Conservation (phyloP, 805 yeast genomes). For the Wickerhamiella bombiphila region DNA sequence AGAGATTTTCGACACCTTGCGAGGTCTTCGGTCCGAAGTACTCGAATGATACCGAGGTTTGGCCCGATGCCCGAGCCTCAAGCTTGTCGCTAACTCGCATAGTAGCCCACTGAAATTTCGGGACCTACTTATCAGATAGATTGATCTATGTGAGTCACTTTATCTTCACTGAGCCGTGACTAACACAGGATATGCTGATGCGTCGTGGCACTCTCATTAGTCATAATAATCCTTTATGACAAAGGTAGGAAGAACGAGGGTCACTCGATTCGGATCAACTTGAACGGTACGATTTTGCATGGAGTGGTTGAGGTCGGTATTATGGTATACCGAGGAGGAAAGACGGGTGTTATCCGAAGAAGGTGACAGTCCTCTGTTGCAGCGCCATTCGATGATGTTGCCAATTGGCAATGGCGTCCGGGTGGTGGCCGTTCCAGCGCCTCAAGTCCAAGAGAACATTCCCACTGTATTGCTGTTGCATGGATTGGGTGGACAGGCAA, state of each 20-base stretch:
- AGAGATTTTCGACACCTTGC: constrained; percentile 90
- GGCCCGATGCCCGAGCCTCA: constrained; percentile 16
- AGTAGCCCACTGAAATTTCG: too few species aligned
- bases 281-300: too few species aligned
- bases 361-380: constrained; percentile 3
- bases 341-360: background rate
- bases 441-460: constrained; percentile 20
- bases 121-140: too few species aligned
- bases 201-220: too few species aligned
- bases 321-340: constrained; percentile 2
- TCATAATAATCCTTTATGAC: too few species aligned
- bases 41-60: constrained; percentile 74
- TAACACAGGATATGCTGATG: too few species aligned
- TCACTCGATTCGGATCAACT: too few species aligned
- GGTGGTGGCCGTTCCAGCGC: constrained; percentile 28
- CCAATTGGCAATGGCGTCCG: constrained; percentile 37
- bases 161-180: too few species aligned
- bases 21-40: constrained; percentile 95
- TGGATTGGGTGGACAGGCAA: constrained; percentile 82
- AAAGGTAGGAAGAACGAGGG: too few species aligned
- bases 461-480: constrained; percentile 61
- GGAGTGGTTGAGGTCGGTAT: background rate
- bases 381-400: constrained; percentile 8
- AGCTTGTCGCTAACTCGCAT: constrained; percentile 38
- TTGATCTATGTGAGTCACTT: too few species aligned